Base-by-base conservation (phyloP, 2,329 filamentous ascomycete species). In the Sarocladiaceae sp. region DNA sequence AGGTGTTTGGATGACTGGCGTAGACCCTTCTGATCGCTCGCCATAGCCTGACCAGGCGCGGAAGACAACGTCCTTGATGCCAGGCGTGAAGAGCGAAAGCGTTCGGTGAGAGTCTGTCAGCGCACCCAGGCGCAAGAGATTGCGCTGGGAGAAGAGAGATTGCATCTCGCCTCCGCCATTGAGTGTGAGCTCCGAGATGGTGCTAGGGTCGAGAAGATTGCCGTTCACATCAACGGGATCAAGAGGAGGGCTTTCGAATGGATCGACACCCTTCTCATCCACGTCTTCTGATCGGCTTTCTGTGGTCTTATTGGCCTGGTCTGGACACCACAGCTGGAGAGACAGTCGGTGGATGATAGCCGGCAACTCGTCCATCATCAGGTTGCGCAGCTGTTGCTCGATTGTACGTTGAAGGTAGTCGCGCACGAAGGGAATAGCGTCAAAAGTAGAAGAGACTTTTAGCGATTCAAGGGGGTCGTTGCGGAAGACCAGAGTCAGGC, bases 291-390 rank as follows among this genome's bases (percentile, higher is more conserved):
- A 70, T 16, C 72, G 66, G 15, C 68, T 60, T 29, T 79, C 59
- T 1, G 53, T 69, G 47, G 75, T 77, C 52, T 66, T 64, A 44
- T 61, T 64, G 26, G 56, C 61, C 60, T 93, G 88, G 53, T 97
- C 91, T 0, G 90, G 88, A 44, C 88, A 93, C 83, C 89, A 95
- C 41, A 96, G 66, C 51, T 87, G 82, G 46, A 97, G 70, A 0
- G 91, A 97, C 16, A 98, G 69, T 43, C 89, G 80, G 64, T 98
- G 93, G 49, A 98, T 95, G 48, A 97, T 97, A 40, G 91, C 90
- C 1, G 93, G 93, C 19, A 98, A 68, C 62, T 98, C 93, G 51
- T 98, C 91, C 89, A 97, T 97, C 73, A 98, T 95, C 52, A 98
- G 62, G 45, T 90, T 88, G 23, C 93, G 83, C 49, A 98, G 68